Evolutionary conservation across 2,329 filamentous ascomycete species (phyloP), one percentile per base, ranked within the genome.

Genomic region (Colletotrichum musae): DNA sequence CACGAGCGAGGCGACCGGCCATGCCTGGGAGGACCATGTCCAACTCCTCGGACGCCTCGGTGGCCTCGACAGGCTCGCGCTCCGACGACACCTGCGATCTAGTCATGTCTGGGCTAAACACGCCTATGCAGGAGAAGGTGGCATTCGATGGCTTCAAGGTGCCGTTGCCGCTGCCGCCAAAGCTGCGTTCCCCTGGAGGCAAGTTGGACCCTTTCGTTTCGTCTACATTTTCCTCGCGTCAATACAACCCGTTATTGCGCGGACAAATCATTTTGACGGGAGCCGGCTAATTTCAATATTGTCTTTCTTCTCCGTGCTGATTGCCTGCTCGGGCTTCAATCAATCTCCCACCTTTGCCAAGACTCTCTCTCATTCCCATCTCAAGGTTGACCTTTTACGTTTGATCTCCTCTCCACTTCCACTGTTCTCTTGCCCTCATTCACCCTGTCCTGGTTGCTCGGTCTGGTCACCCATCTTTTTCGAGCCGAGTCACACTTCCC

Each of bases 21-120:
- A 83, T 83, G 74, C 77, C 82, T 24, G 78, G 80, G 58, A 82
- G 82, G 64, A 81, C 80, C 52, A 76, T 84, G 69, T 87, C 86
- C 63, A 83, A 79, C 74, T 85, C 84, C 13, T 85, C 85, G 48
- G 83, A 85, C 52, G 72, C 80, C n/a, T 84, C 83, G 24, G 77
- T 77, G 18, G 73, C 79, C 64, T 78, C 76, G 72, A 80, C 78
- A 39, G 75, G 75, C 13, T 65, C 70, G n/a, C 74, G 74, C 16
- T 68, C 72, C 24, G 74, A 74, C 43, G 71, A 74, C 41, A 67
- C 71, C 16, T 73, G 76, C 50, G 80, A 82, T 39, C 76, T 81
- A 50, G 68, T 78, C 58, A 78, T 82, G 71, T 83, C 81, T 39
- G 77, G 78, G 28, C 45, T 70, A 16, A 72, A 73, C 57, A 73